Conservation (phyloP, 495 filamentous ascomycete genomes). For the Aspergillus taichungensis region DNA sequence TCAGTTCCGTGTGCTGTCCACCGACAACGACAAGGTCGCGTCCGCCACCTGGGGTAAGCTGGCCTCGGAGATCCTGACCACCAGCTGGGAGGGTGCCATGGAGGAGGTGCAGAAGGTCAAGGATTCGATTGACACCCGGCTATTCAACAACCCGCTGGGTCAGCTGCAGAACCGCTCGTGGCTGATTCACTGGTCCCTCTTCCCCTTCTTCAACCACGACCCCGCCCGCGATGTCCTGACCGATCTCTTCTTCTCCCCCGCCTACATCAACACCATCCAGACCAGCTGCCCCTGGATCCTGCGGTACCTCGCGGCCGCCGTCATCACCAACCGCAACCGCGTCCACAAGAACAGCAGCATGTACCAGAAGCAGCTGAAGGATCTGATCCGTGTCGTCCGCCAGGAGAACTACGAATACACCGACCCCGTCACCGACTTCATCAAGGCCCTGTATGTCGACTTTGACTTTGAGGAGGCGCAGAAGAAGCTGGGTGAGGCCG, state of each 20-base stretch:
- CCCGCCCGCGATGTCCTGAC: conserved; percentile 80
- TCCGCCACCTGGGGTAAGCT: conserved; percentile 95
- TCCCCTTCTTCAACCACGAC: conserved; percentile 98
- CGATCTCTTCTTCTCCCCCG: conserved; percentile 91
- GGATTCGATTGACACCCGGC: conserved; percentile 80
- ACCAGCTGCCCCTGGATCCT: conserved; percentile 95
- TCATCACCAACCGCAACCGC: conserved; percentile 88
- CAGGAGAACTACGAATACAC: conserved; percentile 97
- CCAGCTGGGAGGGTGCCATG: conserved; percentile 91
- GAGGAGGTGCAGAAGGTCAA: conserved; percentile 92
- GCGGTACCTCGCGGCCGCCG: conserved; percentile 86
- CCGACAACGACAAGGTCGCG: conserved; percentile 92
- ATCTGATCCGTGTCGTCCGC: conserved; percentile 85
- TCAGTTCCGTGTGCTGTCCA: conserved; percentile 93
- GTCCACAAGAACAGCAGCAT: conserved; percentile 66
- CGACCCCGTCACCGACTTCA: conserved; percentile 91
- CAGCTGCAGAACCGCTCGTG: conserved; percentile 92
- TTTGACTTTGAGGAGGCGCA: conserved; percentile 99
- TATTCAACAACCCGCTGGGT: conserved; percentile 90
- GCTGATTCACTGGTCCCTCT: conserved; percentile 96
- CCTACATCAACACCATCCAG: conserved; percentile 99
- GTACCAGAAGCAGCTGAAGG: conserved; percentile 97
- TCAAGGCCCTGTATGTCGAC: conserved; percentile 93
- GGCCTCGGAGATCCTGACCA: conserved; percentile 84
- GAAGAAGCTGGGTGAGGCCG: conserved; percentile 79